Conservation (phyloP, 2,329 filamentous ascomycete genomes). For the Chaetomiaceae sp. region DNA sequence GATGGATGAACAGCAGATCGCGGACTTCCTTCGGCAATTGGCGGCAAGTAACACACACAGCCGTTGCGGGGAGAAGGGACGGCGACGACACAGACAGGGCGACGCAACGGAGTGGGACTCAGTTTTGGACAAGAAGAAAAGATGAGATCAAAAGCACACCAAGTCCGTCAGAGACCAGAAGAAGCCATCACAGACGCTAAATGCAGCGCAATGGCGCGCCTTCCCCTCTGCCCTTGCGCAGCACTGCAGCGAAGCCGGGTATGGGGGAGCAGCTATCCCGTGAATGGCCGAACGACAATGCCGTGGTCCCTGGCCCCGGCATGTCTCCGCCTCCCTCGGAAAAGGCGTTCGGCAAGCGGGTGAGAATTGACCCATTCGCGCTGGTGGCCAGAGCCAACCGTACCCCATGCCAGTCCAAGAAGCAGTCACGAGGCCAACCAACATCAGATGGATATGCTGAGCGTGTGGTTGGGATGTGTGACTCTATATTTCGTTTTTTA, state of each 20-base stretch:
- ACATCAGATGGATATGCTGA: too few relatives aligned
- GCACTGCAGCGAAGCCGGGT: slow-evolving; percentile 9
- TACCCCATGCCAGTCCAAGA: too few relatives aligned
- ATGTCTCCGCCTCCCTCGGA: slow-evolving; percentile 20
- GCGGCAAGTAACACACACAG: too few relatives aligned
- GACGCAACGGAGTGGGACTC: too few relatives aligned
- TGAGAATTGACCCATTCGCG: slow-evolving; percentile 16
- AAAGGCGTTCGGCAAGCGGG: slow-evolving; percentile 22
- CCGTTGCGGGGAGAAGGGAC: too few relatives aligned
- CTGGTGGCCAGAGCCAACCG: background rate
- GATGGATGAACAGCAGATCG: background rate
- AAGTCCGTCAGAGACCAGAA: slow-evolving; percentile 4
- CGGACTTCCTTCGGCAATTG: slow-evolving; percentile 1
- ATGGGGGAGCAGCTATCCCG: slow-evolving; percentile 11
- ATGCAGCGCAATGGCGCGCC: background rate
- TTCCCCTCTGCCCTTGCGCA: background rate
- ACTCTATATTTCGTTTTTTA: too few relatives aligned
- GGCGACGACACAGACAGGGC: background rate
- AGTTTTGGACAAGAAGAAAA: too few relatives aligned
- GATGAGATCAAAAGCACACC: background rate
- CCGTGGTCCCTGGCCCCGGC: slow-evolving; percentile 18
- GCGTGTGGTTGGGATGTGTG: too few relatives aligned
- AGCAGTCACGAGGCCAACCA: too few relatives aligned
- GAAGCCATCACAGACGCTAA: slow-evolving; percentile 7
- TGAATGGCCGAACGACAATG: slow-evolving; percentile 21